Evolutionary conservation across 768 basidiomycete genomes (phyloP).

Genomic region (Kwoniella sp.): DNA sequence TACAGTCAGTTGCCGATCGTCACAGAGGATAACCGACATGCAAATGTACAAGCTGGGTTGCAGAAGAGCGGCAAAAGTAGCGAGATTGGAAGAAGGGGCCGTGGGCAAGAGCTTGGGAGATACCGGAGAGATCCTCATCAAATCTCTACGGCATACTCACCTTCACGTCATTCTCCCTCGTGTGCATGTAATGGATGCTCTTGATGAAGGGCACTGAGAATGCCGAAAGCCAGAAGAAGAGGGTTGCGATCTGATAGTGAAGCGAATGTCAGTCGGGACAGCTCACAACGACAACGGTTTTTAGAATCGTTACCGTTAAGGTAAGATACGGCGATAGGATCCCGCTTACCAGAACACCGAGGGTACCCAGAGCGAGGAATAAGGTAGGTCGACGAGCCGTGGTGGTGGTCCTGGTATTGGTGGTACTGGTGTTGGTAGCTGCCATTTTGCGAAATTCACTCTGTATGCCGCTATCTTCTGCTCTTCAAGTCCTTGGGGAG

Average conservation of each 20-base stretch:
- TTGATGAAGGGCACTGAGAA: slow-evolving; percentile 50
- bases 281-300: too few relatives aligned
- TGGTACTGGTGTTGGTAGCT: not conserved
- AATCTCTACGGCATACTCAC: slow-evolving; percentile 23
- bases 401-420: slow-evolving; percentile 10
- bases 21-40: too few relatives aligned
- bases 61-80: too few relatives aligned
- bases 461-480: too few relatives aligned
- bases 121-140: too few relatives aligned
- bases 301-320: too few relatives aligned
- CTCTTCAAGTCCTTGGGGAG: too few relatives aligned
- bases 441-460: not conserved
- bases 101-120: too few relatives aligned
- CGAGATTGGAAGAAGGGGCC: too few relatives aligned
- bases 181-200: slow-evolving; percentile 43
- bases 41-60: too few relatives aligned
- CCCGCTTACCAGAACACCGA: slow-evolving; percentile 42
- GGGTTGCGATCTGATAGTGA: slow-evolving; percentile 33
- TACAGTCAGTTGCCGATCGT: too few relatives aligned
- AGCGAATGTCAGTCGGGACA: not conserved
- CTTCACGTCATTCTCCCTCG: slow-evolving; percentile 27
- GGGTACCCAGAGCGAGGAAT: slow-evolving; percentile 37
- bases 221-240: slow-evolving; percentile 52
- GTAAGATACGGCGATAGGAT: too few relatives aligned
- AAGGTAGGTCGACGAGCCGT: slow-evolving; percentile 21